Base-by-base conservation (phyloP, 345 rosid species). In the Ailanthus altissimus region DNA sequence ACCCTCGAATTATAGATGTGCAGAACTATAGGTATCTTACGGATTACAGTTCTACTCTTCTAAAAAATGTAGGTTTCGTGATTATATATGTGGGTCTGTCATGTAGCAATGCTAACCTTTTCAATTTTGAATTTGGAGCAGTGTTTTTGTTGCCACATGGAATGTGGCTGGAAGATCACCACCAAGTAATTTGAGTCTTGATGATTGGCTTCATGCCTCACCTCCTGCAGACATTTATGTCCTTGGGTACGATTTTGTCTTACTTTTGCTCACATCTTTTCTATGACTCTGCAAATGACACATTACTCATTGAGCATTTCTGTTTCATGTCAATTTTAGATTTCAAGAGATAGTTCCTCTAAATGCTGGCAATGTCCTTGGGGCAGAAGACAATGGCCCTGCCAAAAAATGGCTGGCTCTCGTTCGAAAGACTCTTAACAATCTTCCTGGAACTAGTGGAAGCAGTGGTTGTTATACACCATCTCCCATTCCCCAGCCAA, bases 301-400 rank as follows among this genome's bases (percentile, higher is more conserved):
- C 6, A 25, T 70, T 38, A 60, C 58, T 75, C 16, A 77, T 66
- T 43, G 72, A 40, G 14, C 42, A 59, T 53, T 16, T 70, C 25
- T 20, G 5, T 73, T 11, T 26, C 32, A 6, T 45, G 64, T 67
- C 73, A 67, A 40, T 67, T 71, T 59, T 85, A 96, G 99, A 50
- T 96, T 96, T 86, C 99, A 96, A 86, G 99, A 96, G 88, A 90
- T 96, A 75, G 99, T 94, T 82, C 99, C 99, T 83, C 85, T 96
- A 72, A 96, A 92, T 83, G 97, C 99, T 49, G 97, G 97, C 72
- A 96, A 96, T 79, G 86, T 96, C 87, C 92, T 96, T 54, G 99
- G 97, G 43, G 91, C 97, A 60, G 99, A 96, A 88, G 98, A 96
- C 87, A 96, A 93, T 49, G 99, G 97, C 32, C 99, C 98, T 62